phyloP scores from a whole-genome alignment of 768 basidiomycete species.

The Boletus eberwhitei region DNA sequence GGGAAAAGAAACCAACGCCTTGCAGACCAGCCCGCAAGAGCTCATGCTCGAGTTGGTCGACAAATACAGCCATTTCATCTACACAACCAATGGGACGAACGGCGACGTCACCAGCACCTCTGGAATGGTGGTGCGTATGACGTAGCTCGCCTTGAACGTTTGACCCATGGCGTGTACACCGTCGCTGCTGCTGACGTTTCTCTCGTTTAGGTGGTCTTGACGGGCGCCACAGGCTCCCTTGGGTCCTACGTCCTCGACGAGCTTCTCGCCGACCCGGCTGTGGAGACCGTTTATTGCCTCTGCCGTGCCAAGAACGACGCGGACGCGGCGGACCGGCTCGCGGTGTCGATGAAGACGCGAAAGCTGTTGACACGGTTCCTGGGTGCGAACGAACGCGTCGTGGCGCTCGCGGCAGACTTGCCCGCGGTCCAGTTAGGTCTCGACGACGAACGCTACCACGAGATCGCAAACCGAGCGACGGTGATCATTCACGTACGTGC shows the following conservation, averaged over 20 bases:
- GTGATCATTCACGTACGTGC: slow-evolving; percentile 43
- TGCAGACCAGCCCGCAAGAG: slow-evolving; percentile 30
- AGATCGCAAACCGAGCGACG: slow-evolving; percentile 36
- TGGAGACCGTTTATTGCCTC: slow-evolving; percentile 46
- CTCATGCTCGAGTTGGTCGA: slow-evolving; percentile 47
- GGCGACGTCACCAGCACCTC: slow-evolving; percentile 6
- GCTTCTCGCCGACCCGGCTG: slow-evolving; percentile 35
- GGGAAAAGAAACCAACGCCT: slow-evolving; percentile 23
- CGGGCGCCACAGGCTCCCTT: slow-evolving; percentile 52
- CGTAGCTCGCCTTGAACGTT: neutral
- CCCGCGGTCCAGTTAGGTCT: slow-evolving; percentile 42
- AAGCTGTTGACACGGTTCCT: slow-evolving; percentile 24
- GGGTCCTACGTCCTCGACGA: slow-evolving; percentile 52
- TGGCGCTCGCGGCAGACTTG: slow-evolving; percentile 43
- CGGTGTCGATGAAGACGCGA: slow-evolving; percentile 40
- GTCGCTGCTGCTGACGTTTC: neutral
- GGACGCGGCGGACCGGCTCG: slow-evolving; percentile 40
- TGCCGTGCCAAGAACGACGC: slow-evolving; percentile 46
- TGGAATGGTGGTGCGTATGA: slow-evolving; percentile 15
- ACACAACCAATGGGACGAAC: slow-evolving; percentile 3
- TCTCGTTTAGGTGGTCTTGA: slow-evolving; percentile 35
- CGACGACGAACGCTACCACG: slow-evolving; percentile 32
- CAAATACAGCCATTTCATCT: slow-evolving; percentile 31
- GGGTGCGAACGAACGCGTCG: slow-evolving; percentile 27
- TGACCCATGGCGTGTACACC: neutral